phyloP scores from a whole-genome alignment of 805 yeast genomes.

The Myxozyma kluyveri region DNA sequence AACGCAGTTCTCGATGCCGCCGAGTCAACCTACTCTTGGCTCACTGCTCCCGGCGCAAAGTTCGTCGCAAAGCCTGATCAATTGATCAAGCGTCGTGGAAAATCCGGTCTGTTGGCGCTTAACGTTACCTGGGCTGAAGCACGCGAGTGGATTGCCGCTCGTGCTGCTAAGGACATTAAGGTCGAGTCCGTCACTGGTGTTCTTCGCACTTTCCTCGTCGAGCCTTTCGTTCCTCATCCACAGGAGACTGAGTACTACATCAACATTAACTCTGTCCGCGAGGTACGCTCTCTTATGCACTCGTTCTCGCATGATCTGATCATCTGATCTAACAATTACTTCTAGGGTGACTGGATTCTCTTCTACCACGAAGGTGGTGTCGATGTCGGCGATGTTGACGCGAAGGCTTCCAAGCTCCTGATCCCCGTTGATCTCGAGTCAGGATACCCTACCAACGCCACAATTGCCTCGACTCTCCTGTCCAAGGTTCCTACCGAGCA shows the following conservation, averaged over 20 bases:
- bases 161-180: conserved; percentile 43
- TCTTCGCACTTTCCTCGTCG: conserved; percentile 45
- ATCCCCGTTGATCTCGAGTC: conserved; percentile 45
- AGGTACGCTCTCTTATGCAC: conserved; percentile 20
- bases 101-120: conserved; percentile 45
- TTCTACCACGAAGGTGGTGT: conserved; percentile 51
- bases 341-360: conserved; percentile 46
- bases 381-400: conserved; percentile 49
- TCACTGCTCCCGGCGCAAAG: conserved; percentile 39
- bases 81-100: conserved; percentile 48
- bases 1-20: conserved; percentile 38
- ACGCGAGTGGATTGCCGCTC: conserved; percentile 45
- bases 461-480: conserved; percentile 39
- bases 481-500: conserved; percentile 43
- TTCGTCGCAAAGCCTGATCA: conserved; percentile 50
- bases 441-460: conserved; percentile 43
- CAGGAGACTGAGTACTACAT: conserved; percentile 48
- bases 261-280: conserved; percentile 49
- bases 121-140: conserved; percentile 47
- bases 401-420: conserved; percentile 45
- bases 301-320: background rate
- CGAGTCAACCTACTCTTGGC: conserved; percentile 45
- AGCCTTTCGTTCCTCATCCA: conserved; percentile 50
- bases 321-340: background rate
- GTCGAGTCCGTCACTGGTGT: conserved; percentile 45